A percentile compares a stretch with the other conserved stretches of the same genome.
Evolutionary conservation across 371 early-diverging fungal species (phyloP).

Genomic region (Lichtheimia hyalospora): DNA sequence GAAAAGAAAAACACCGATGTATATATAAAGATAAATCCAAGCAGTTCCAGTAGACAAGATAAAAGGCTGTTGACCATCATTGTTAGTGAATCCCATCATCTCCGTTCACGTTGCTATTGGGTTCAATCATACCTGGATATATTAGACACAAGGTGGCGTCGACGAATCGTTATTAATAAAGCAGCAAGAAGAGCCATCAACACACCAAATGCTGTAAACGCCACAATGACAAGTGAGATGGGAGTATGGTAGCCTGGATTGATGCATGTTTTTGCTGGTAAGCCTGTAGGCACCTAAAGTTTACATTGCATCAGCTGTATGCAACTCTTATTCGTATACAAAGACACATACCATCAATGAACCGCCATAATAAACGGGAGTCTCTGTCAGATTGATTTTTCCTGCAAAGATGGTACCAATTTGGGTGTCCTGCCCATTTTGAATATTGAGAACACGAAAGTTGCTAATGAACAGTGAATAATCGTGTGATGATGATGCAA

Average conservation of each 20-base stretch:
- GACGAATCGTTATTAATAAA: slow-evolving; percentile 31
- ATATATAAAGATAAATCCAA: slow-evolving; percentile 44
- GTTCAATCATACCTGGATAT: slow-evolving; percentile 41
- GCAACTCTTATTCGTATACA: too few species aligned
- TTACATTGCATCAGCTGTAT: too few species aligned
- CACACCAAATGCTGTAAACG: slow-evolving; percentile 41
- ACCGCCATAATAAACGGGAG: slow-evolving; percentile 51
- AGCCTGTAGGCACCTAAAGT: slow-evolving; percentile 20
- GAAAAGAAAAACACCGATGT: slow-evolving; percentile 37
- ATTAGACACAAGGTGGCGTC: slow-evolving; percentile 43
- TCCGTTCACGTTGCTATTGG: too few species aligned
- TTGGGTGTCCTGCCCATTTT: slow-evolving; percentile 35
- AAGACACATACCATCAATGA: slow-evolving; percentile 12
- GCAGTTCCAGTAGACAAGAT: slow-evolving; percentile 51
- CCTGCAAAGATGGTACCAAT: slow-evolving; percentile 54
- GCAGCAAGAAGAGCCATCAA: slow-evolving; percentile 29
- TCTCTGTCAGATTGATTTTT: slow-evolving; percentile 39
- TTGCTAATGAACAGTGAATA: slow-evolving; percentile 29
- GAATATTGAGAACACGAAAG: slow-evolving; percentile 50
- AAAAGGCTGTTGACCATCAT: slow-evolving; percentile 26
- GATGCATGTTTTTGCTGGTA: slow-evolving; percentile 26
- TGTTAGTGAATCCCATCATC: background rate
- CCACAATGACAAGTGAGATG: slow-evolving; percentile 41
- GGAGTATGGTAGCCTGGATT: slow-evolving; percentile 45
- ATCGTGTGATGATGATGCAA: background rate